Evolutionary conservation across 768 basidiomycete genomes (phyloP), one percentile per base, ranked within the genome.

Genomic region (Kwoniella dejecticola): DNA sequence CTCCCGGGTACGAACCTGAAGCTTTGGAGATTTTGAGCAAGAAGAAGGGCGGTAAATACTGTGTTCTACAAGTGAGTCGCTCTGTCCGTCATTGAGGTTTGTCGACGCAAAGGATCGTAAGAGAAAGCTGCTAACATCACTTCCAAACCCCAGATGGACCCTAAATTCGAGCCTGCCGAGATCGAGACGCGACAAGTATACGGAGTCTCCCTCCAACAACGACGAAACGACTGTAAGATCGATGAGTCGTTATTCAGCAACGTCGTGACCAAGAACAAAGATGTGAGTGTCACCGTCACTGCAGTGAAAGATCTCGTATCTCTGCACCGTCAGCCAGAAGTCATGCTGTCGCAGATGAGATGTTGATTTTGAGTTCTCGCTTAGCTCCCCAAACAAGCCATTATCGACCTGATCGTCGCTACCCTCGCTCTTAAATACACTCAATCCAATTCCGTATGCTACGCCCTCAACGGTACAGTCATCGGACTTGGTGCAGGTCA

Each of bases 21-120:
- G 96, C 96, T 0, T 83, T 98, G 7, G 94, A 95, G 46, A 84
- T 96, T 30, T 83, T 99, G 42, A 83, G 83, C 48, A 97, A 94
- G 83, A 99, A 99, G 84, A 99, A 99, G 82, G 91, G 85, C 13
- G 96, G 96, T 30, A 99, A 98, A 78, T 99, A 99, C 81, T 98
- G 95, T 71, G 91, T 99, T 13, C 85, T 99, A 13, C 84, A 96
- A 85, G 93, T 92, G 64, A 45, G 80, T 49, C 3, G 2, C 26
- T 1, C 5, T 42, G 19, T 15, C 42, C 12, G 23, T 21, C 41
- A 17, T 10, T 40, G n/a, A n/a, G n/a, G n/a, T n/a, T n/a, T n/a
- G n/a, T n/a, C n/a, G n/a, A n/a, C n/a, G n/a, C n/a, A n/a, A n/a
- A n/a, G n/a, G n/a, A n/a, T n/a, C n/a, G n/a, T n/a, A n/a, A n/a